Conservation (phyloP, 805 yeast genomes). For the Yarrowia divulgata region DNA sequence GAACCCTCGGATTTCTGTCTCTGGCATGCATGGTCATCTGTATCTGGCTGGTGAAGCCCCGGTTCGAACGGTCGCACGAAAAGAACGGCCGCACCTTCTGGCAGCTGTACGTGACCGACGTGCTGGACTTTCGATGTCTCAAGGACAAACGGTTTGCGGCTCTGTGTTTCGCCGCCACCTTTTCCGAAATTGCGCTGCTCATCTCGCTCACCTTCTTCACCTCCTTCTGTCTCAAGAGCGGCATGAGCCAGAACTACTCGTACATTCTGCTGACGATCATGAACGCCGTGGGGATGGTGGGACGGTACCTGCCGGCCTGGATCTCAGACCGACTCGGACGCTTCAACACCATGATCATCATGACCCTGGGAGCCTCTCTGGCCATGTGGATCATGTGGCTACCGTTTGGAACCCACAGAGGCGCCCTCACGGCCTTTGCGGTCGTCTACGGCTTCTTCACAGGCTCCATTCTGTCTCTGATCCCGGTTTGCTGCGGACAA, state of each 20-base stretch:
- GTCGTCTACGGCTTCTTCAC: slow-evolving; percentile 62
- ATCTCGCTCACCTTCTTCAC: slow-evolving; percentile 60
- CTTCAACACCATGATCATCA: slow-evolving; percentile 59
- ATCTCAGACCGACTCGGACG: slow-evolving; percentile 59
- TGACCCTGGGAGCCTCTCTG: slow-evolving; percentile 48
- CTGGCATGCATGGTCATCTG: slow-evolving; percentile 53
- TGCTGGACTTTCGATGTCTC: slow-evolving; percentile 45
- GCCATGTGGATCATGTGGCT: slow-evolving; percentile 55
- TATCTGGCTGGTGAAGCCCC: slow-evolving; percentile 54
- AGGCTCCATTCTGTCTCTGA: slow-evolving; percentile 62
- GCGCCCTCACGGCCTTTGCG: slow-evolving; percentile 56
- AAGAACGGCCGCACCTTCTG: slow-evolving; percentile 1
- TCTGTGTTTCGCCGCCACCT: slow-evolving; percentile 55
- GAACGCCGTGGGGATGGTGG: slow-evolving; percentile 54
- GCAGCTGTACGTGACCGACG: slow-evolving; percentile 37
- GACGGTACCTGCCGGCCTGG: slow-evolving; percentile 57
- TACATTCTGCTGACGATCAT: slow-evolving; percentile 58
- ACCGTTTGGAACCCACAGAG: slow-evolving; percentile 53
- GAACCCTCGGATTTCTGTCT: slow-evolving; percentile 60
- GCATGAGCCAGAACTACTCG: slow-evolving; percentile 54
- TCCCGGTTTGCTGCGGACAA: slow-evolving; percentile 67
- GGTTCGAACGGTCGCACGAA: slow-evolving; percentile 48
- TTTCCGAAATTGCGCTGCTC: slow-evolving; percentile 58
- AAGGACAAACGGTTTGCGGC: slow-evolving; percentile 56
- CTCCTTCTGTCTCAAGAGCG: slow-evolving; percentile 60